Evolutionary conservation across 2,329 filamentous ascomycete genomes (phyloP).

Genomic region (Trichoderma harzianum): DNA sequence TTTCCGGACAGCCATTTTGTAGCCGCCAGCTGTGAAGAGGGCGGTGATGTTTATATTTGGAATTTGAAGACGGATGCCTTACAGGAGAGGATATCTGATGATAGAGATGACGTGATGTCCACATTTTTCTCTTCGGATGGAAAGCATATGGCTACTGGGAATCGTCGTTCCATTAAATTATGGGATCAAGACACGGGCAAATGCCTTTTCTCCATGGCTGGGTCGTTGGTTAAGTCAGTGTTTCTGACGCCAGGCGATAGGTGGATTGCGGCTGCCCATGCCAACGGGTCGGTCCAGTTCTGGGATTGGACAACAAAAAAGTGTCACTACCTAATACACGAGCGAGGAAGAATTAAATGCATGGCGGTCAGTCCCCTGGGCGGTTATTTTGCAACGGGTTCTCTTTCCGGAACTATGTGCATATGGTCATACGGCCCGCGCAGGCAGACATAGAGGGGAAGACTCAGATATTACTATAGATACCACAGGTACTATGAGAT

Average conservation of each 20-base stretch:
- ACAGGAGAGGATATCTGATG: no score
- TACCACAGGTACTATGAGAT: no score
- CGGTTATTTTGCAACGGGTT: background rate
- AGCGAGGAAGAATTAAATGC: accelerated
- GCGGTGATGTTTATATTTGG: background rate
- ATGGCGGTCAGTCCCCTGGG: background rate
- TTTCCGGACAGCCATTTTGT: background rate
- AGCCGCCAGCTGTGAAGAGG: background rate
- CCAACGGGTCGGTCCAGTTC: background rate
- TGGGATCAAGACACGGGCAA: background rate
- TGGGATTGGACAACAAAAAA: background rate
- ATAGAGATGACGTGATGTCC: accelerated
- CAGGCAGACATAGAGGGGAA: background rate
- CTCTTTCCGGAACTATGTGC: background rate
- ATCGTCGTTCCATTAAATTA: accelerated
- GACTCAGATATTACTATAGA: no score
- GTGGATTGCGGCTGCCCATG: background rate
- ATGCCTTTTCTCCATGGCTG: no score
- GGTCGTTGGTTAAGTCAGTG: background rate
- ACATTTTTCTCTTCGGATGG: background rate
- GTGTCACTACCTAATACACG: background rate
- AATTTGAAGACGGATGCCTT: background rate
- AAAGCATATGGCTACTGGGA: background rate
- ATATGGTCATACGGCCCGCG: background rate
- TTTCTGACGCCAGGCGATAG: background rate